Conservation (phyloP, 148 eudicot species). For the Chenopodium formosanum region DNA sequence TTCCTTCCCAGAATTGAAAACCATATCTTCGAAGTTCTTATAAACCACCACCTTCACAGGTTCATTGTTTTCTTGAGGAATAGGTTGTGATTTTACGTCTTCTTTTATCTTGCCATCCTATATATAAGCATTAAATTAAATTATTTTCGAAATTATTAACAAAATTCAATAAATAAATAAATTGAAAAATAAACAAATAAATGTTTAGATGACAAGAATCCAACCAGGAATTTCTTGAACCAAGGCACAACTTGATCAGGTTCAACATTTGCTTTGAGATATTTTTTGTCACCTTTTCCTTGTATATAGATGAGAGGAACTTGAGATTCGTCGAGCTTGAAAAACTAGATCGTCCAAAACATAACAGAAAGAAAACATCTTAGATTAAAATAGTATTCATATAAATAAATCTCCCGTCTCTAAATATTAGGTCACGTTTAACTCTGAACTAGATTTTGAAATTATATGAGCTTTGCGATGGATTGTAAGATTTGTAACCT, state of each 20-base stretch:
- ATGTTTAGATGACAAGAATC: background rate
- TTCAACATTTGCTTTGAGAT: conserved; percentile 31
- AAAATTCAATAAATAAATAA: background rate
- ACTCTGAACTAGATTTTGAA: background rate
- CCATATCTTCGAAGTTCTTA: conserved; percentile 34
- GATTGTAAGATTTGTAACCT: background rate
- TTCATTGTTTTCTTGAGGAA: conserved; percentile 42
- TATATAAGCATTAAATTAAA: background rate
- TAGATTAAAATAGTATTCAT: background rate
- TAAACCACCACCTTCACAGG: conserved; percentile 47
- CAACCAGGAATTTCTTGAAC: conserved; percentile 44
- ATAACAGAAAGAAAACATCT: background rate
- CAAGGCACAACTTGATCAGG: conserved; percentile 34
- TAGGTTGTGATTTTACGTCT: conserved; percentile 33
- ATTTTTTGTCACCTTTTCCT: conserved; percentile 31
- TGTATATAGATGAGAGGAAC: conserved; percentile 34
- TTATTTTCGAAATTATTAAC: background rate
- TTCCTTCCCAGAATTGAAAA: conserved; percentile 38
- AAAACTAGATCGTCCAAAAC: conserved; percentile 22
- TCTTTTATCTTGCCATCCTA: conserved; percentile 40
- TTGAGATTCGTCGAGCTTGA: conserved; percentile 23
- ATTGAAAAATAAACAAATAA: background rate
- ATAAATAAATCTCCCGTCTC: too few relatives aligned
- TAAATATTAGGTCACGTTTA: too few relatives aligned
- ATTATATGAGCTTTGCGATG: background rate